Base-by-base conservation (phyloP, 164 flowering plant genomes). In the Houttuynia cordata region DNA sequence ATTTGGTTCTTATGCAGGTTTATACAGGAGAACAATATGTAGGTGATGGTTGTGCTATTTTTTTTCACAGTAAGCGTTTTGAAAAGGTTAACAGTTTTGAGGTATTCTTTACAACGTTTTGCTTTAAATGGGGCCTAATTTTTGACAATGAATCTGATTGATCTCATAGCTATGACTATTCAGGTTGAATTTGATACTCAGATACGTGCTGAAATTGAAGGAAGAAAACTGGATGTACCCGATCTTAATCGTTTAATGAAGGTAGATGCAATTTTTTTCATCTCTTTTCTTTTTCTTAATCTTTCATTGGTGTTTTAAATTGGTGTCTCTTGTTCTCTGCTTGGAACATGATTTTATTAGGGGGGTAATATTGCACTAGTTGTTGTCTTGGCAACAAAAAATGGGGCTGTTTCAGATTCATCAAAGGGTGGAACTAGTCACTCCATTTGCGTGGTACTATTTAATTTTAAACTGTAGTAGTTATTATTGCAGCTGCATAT, bases 1-100 rank as follows among this genome's bases (percentile, higher is more conserved):
- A n/a, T n/a, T 30, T 64, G 24, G 25, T 51, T 59, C 37, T 39
- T 17, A 51, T 70, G 61, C 73, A 81, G 83, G 53, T 78, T 22
- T 78, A 53, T 69, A 71, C 67, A 0, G 51, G 54, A 54, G 62
- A 56, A 49, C 21, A 53, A 42, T 54, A 34, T 57, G 53, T 45
- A 39, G 53, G 22, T 62, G 86, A 82, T 67, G 87, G 87, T 22
- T 80, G 83, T 75, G 84, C 83, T 37, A 80, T 67, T 56, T 79
- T 72, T 72, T 82, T 72, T 70, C 81, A 72, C 10, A 25, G 34
- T 21, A 67, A 71, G 56, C 63, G 70, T 19, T 80, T 82, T 61
- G 64, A 45, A 61, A 66, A 70, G 60, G 58, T 75, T 24, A 60
- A n/a, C 23, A 66, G 49, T 57, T 71, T 70, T 64, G 81, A 80